Percentiles rank a stretch among this genome's conserved stretches.
Conservation (phyloP, 31 red algal species). For the Porphyra umbilicalis region DNA sequence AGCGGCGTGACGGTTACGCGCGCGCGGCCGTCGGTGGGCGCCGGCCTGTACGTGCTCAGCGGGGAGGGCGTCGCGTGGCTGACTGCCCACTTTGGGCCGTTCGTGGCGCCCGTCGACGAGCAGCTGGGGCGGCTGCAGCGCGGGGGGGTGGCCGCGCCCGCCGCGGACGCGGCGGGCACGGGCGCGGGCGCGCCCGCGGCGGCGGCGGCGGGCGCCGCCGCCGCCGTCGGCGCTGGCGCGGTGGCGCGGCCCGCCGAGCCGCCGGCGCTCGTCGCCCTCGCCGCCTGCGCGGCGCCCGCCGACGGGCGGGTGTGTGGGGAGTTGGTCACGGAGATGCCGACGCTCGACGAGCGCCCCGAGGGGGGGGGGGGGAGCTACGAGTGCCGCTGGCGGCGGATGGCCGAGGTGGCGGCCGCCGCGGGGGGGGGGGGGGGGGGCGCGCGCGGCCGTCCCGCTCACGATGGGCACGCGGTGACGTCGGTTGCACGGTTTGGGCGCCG, state of each 20-base stretch:
- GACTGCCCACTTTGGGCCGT: background rate
- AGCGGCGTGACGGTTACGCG: background rate
- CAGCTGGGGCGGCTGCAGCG: background rate
- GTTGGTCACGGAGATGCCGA: background rate
- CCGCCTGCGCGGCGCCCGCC: background rate
- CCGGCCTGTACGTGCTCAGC: background rate
- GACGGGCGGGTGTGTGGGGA: background rate
- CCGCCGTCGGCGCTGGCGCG: no score
- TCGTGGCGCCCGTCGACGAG: background rate
- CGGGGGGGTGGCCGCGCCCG: background rate
- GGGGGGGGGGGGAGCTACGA: background rate
- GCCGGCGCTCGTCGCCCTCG: background rate
- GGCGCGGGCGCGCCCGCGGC: background rate
- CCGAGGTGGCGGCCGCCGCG: background rate
- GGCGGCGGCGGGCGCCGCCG: background rate
- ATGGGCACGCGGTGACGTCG: no score
- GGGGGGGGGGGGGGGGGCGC: background rate
- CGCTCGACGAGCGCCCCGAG: background rate
- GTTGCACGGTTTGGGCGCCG: no score
- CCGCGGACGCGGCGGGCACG: no score
- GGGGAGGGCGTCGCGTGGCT: background rate
- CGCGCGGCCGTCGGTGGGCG: background rate
- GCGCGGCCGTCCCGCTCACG: background rate
- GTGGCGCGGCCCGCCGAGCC: background rate
- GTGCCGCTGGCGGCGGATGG: constrained; percentile 1